Percentiles rank a stretch among this genome's conserved stretches.
Conservation (phyloP, 352 stramenopile species). For the Sclerospora graminicola region DNA sequence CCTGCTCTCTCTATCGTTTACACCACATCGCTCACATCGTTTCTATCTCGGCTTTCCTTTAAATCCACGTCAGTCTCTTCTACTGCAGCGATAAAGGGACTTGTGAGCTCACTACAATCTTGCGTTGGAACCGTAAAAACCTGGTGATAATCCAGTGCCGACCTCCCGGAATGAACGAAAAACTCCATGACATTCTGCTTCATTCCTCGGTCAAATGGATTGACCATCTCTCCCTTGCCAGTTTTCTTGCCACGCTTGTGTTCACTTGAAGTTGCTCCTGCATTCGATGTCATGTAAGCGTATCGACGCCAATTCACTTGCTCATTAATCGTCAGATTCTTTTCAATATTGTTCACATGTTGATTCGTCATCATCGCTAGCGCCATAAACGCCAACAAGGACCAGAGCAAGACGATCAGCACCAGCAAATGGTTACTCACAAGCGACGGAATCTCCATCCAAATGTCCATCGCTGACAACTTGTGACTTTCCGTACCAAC, state of each 20-base stretch:
- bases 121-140: conserved; percentile 20
- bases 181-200: conserved; percentile 39
- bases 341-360: conserved; percentile 49
- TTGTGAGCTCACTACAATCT: conserved; percentile 3
- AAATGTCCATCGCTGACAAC: conserved; percentile 41
- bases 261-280: conserved; percentile 2
- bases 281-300: conserved; percentile 35
- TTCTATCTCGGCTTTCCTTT: conserved; percentile 3
- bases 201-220: conserved; percentile 37
- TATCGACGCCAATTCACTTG: conserved; percentile 78
- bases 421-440: conserved; percentile 43
- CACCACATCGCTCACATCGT: conserved; percentile 11
- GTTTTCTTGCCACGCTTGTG: conserved; percentile 9
- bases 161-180: conserved; percentile 24
- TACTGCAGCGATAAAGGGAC: conserved; percentile 5
- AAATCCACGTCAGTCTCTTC: conserved; percentile 8
- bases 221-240: conserved; percentile 13
- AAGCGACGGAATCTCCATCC: conserved; percentile 45
- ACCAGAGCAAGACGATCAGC: conserved; percentile 54
- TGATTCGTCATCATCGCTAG: conserved; percentile 54
- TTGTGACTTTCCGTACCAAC: conserved; percentile 9
- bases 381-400: conserved; percentile 29
- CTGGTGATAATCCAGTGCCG: conserved; percentile 31
- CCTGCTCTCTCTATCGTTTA: conserved; percentile 10
- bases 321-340: conserved; percentile 79